phyloP scores from a whole-genome alignment of 1,284 basidiomycete genomes.

The Austropuccinia psidii region DNA sequence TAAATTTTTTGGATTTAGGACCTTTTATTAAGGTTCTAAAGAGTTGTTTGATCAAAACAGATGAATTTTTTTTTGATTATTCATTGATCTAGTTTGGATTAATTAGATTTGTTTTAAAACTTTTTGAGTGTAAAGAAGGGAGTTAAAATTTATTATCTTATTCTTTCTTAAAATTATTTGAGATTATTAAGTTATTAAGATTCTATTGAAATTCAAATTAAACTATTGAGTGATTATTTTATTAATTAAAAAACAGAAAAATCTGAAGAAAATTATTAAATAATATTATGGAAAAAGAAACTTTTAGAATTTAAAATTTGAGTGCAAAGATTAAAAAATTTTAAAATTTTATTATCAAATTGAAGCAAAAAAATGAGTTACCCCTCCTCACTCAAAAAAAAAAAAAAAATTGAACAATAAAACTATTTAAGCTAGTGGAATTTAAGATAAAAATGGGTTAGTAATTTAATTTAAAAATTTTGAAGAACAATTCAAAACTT shows the following conservation, averaged over 20 bases:
- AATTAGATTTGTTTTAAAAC: constrained; percentile 69
- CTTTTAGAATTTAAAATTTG: constrained; percentile 60
- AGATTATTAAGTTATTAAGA: constrained; percentile 72
- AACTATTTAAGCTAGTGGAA: no score
- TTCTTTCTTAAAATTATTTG: constrained; percentile 91
- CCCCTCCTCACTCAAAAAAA: not conserved
- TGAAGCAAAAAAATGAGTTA: constrained; percentile 78
- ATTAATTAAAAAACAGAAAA: constrained; percentile 30
- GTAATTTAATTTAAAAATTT: no score
- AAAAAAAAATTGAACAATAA: no score
- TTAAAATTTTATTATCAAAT: constrained; percentile 64
- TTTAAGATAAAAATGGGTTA: constrained; percentile 37
- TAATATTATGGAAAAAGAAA: constrained; percentile 72
- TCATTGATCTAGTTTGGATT: constrained; percentile 79
- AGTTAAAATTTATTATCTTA: constrained; percentile 88
- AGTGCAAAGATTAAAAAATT: constrained; percentile 61
- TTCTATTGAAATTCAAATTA: no score
- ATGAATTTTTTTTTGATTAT: constrained; percentile 67
- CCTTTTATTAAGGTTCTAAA: constrained; percentile 78
- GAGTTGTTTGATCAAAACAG: constrained; percentile 71
- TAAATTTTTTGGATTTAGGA: constrained; percentile 47
- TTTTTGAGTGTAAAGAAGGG: constrained; percentile 69
- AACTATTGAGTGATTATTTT: no score
- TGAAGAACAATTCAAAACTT: no score
- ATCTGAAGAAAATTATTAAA: constrained; percentile 71